These are phyloP conservation scores for Chytriomyces sp. DNA, from an alignment of 192 early-diverging fungal genomes.

Conservation along the genomic window DNA sequence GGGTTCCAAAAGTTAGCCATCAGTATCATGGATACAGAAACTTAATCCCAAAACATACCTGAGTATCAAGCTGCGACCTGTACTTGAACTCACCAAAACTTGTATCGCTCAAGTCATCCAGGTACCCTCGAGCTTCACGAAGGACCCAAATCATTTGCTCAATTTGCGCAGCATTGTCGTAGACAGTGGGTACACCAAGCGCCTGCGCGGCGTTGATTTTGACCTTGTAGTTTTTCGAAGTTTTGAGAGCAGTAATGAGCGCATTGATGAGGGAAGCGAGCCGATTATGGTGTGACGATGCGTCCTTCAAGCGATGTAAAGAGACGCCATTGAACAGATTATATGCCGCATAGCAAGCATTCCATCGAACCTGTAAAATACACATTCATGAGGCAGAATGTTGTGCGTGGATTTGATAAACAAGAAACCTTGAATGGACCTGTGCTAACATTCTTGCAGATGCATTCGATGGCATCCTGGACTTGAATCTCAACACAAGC, in stretches of 20 bases:
- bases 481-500: constrained; percentile 49
- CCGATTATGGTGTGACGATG: constrained; percentile 53
- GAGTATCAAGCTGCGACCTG: constrained; percentile 30
- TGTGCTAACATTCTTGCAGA: constrained; percentile 65
- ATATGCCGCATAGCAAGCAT: constrained; percentile 71
- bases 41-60: too few relatives aligned
- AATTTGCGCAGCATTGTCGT: not conserved
- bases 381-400: too few relatives aligned
- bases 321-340: constrained; percentile 54
- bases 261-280: constrained; percentile 55
- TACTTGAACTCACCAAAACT: constrained; percentile 48
- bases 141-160: constrained; percentile 14
- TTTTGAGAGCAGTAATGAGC: constrained; percentile 52
- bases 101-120: constrained; percentile 34
- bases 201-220: constrained; percentile 65
- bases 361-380: constrained; percentile 68
- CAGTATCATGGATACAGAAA: too few relatives aligned
- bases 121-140: constrained; percentile 2
- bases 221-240: constrained; percentile 78
- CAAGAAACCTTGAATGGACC: constrained; percentile 63
- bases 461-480: constrained; percentile 43
- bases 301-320: constrained; percentile 49
- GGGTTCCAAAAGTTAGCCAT: too few relatives aligned
- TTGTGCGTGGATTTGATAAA: not conserved
- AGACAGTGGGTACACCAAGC: constrained; percentile 10